A percentile compares a stretch with the other conserved stretches of the same genome.
Evolutionary conservation across 2,329 filamentous ascomycete genomes (phyloP).

Genomic region (Botryosphaeria agaves): DNA sequence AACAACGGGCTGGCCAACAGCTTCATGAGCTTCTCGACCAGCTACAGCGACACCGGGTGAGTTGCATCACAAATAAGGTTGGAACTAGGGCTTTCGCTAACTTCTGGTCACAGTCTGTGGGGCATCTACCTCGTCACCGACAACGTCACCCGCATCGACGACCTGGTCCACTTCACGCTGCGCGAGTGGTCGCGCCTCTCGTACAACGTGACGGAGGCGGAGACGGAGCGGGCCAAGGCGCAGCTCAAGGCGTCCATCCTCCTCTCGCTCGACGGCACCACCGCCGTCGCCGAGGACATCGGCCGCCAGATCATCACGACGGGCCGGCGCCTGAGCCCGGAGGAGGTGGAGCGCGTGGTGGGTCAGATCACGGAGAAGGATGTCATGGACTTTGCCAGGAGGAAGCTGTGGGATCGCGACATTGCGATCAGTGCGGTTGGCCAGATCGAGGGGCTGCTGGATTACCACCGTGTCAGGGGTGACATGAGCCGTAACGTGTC

Average conservation of each 20-base stretch:
- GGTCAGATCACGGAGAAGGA: constrained; percentile 85
- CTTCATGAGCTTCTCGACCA: constrained; percentile 99
- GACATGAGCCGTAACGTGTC: constrained; percentile 69
- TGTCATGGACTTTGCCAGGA: constrained; percentile 89
- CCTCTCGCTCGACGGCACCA: constrained; percentile 91
- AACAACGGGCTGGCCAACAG: constrained; percentile 94
- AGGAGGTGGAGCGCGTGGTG: constrained; percentile 88
- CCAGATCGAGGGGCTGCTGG: constrained; percentile 65
- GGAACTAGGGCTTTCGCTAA: no score
- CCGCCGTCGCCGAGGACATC: constrained; percentile 93
- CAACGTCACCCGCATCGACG: constrained; percentile 72
- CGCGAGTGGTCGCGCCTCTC: constrained; percentile 96
- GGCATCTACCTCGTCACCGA: constrained; percentile 97
- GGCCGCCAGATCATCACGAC: constrained; percentile 97
- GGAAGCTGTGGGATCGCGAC: constrained; percentile 95
- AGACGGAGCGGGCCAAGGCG: constrained; percentile 96
- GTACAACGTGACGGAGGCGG: constrained; percentile 69
- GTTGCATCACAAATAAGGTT: no score
- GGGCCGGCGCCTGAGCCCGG: constrained; percentile 74
- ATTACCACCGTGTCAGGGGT: constrained; percentile 63
- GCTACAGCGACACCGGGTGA: constrained; percentile 98
- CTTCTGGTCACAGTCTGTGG: constrained; percentile 56
- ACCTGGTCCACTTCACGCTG: constrained; percentile 95
- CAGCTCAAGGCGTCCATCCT: constrained; percentile 98
- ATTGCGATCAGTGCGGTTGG: constrained; percentile 87